Base-by-base conservation (phyloP, 306 rosid genomes). In the Nissolia schottii region DNA sequence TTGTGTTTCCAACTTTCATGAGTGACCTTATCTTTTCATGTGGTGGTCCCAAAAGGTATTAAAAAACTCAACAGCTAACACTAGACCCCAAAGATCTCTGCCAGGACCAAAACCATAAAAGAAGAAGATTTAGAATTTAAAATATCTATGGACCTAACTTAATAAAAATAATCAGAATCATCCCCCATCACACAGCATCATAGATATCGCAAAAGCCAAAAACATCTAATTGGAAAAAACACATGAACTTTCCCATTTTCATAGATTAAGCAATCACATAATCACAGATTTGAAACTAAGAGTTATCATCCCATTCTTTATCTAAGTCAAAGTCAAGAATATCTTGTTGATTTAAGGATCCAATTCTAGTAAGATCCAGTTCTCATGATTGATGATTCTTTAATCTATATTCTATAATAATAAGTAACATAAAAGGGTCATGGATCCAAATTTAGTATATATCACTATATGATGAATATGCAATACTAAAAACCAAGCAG, bases 41-140 rank as follows among this genome's bases (percentile, higher is more conserved):
- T 77, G n/a, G n/a, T n/a, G 78, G 85, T 46, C 81, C 81, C 16
- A 54, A 78, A 76, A 79, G 73, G 64, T 59, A 70, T 69, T 77
- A 31, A 32, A 63, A 48, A 62, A 55, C 67, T 80, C 28, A 74
- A 77, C 54, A 32, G 43, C 50, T 31, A 74, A 76, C 63, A 70
- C 20, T 59, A 67, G 67, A 74, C 76, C 64, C 53, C 49, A 38
- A 57, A 70, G 46, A 18, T 43, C 40, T 24, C 64, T 51, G 23
- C 43, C 56, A 63, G 12, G 49, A 78, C 65, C 50, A 48, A 60
- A 15, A 75, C 64, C 50, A 56, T 55, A 15, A 15, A 74, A 6
- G n/a, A n/a, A n/a, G 25, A 55, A 28, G 72, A 23, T 61, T 14
- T n/a, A 29, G 16, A 32, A 51, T 6, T 13, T 7, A 75, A 80